Evolutionary conservation across 495 filamentous ascomycete genomes (phyloP), one percentile per base, ranked within the genome.

Genomic region (Cudoniella acicularis): DNA sequence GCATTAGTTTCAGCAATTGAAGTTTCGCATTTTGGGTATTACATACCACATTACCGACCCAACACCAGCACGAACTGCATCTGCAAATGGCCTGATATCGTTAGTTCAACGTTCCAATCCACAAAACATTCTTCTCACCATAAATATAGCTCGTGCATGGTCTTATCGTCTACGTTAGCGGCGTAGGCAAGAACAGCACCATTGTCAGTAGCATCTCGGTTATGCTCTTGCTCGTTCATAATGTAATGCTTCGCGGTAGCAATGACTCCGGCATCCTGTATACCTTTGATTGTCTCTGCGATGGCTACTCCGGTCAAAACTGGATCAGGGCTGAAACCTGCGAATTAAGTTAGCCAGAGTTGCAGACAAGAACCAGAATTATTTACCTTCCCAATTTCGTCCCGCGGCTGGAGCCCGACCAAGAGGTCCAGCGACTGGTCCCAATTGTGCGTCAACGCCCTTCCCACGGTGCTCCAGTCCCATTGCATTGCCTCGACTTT

Each of bases 101-200:
- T 59, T 51, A 51, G 57, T 24, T 13, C 42, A 25, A 53, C n/a
- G 16, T 21, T 54, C 10, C 40, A 48, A 17, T 20, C 17, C 43
- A 25, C 36, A 10, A 70, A 75, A 25, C 65, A 36, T 77, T 21
- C 3, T 65, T 46, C 69, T 46, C 76, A 77, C 84, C 94, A 98
- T 10, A 96, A 79, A 68, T 98, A 98, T 36, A 94, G 67, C 72
- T 98, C 94, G 71, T 98, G 94, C 83, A 98, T 83, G 2, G 93
- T 95, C 69, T 83, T 87, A 73, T 98, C 94, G 68, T 97, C 94
- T 16, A 97, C 75, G 68, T 97, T 98, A 16, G 87, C 84, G 67
- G 90, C 94, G 3, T 87, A 49, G 23, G 78, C 74, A 56, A 90
- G 80, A 49, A 70, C 66, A 2, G 84, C 79, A 67, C 91, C 87